A percentile compares a stretch with the other conserved stretches of the same genome.
Evolutionary conservation across 306 rosid genomes (phyloP).

Genomic region (Styphnolobium japonicum): DNA sequence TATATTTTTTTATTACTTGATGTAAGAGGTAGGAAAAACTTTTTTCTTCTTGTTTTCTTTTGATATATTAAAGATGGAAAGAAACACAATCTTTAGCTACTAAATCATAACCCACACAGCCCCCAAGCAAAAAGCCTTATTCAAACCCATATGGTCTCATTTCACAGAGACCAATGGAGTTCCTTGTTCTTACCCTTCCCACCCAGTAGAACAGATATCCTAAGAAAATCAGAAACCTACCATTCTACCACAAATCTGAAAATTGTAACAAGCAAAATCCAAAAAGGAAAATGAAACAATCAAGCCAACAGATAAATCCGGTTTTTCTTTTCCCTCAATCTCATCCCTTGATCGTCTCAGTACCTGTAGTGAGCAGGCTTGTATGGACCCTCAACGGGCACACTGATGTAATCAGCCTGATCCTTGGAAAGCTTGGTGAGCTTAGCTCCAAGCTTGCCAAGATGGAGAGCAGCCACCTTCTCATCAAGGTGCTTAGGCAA

Average conservation of each 20-base stretch:
- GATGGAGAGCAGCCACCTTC: slow-evolving; percentile 98
- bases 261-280: not conserved
- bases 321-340: not conserved
- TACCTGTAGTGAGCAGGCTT: slow-evolving; percentile 94
- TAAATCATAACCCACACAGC: slow-evolving; percentile 28
- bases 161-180: slow-evolving; percentile 38
- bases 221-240: slow-evolving; percentile 26
- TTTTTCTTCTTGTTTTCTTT: not conserved
- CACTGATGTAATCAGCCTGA: slow-evolving; percentile 90
- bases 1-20: not conserved
- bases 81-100: slow-evolving; percentile 8
- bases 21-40: not conserved
- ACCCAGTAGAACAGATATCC: slow-evolving; percentile 19
- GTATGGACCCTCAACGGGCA: slow-evolving; percentile 95
- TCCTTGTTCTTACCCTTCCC: slow-evolving; percentile 12
- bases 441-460: slow-evolving; percentile 93
- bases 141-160: slow-evolving; percentile 45
- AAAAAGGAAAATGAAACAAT: slow-evolving; percentile 18
- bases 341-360: slow-evolving; percentile 29
- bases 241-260: slow-evolving; percentile 16
- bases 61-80: slow-evolving; percentile 10
- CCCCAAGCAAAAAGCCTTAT: slow-evolving; percentile 45
- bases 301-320: not conserved
- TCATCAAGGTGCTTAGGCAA: slow-evolving; percentile 96
- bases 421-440: slow-evolving; percentile 76